phyloP scores from a whole-genome alignment of 495 filamentous ascomycete genomes.

The Pseudevernia furfuracea region DNA sequence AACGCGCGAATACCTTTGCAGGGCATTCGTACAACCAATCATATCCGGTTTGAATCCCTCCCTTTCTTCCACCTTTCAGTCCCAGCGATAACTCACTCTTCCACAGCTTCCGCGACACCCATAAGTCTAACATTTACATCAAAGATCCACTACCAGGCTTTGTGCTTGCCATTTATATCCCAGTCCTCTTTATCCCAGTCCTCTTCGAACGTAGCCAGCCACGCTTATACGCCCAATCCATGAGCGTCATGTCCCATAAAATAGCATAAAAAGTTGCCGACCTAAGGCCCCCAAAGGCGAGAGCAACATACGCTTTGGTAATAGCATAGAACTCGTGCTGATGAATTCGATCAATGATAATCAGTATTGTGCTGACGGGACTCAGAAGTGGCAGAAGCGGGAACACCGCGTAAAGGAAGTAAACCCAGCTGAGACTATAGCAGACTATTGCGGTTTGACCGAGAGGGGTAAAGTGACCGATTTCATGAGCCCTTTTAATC shows the following conservation, averaged over 20 bases:
- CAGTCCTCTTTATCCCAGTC: too few species aligned
- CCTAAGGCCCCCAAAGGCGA: not conserved
- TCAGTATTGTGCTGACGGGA: not conserved
- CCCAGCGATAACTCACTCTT: too few species aligned
- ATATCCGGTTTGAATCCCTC: too few species aligned
- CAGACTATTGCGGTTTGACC: not conserved
- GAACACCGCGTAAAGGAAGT: too few species aligned
- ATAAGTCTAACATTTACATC: not conserved
- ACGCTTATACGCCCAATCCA: not conserved
- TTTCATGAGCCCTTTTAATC: not conserved
- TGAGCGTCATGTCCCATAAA: not conserved
- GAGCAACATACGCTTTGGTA: not conserved
- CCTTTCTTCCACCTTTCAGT: too few species aligned
- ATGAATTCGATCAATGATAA: not conserved
- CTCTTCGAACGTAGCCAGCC: not conserved
- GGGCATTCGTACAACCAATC: too few species aligned
- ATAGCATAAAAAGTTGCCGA: not conserved
- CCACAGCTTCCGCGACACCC: too few species aligned
- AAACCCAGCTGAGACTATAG: not conserved
- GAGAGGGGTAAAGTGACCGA: not conserved
- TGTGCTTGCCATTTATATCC: not conserved
- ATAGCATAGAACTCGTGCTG: not conserved
- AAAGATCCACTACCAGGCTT: not conserved
- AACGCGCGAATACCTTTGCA: too few species aligned
- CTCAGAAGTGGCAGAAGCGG: not conserved